Evolutionary conservation across 257 asterid species (phyloP), one percentile per base, ranked within the genome.

Genomic region (Leptodermis oblonga): DNA sequence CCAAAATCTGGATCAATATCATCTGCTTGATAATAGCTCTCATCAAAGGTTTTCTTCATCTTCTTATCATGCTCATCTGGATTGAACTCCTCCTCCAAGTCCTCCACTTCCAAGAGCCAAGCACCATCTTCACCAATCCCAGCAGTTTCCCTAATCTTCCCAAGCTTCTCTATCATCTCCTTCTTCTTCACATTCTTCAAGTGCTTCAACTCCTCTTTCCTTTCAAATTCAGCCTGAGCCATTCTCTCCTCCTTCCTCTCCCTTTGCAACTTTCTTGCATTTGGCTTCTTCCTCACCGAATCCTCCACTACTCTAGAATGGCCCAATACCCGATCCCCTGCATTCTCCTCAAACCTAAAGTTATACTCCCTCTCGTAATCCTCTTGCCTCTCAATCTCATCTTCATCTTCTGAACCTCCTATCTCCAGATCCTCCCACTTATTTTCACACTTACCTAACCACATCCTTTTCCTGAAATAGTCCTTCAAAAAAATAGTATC

Each of bases 211-310:
- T 92, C 95, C 77, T 90, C 97, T 76, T 78, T 83, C 62, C 87
- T 78, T 72, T 88, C 96, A 41, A 80, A 71, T 80, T 88, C 91
- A 0, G 88, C 95, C 59, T 76, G 88, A 2, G 70, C 81, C 76
- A 78, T 80, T 71, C 97, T 86, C 82, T 84, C 95, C 63, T 90
- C 92, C 86, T 86, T 90, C 84, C 97, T 90, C 78, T 87, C 93
- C 77, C 95, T 86, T 82, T 92, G 96, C 37, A 25, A 75, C 79
- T 92, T 87, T 79, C 96, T 86, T 3, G 86, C 74, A 15, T 83
- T 85, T 4, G 82, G 78, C 74, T 80, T 86, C 83, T 89, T 92
- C 86, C 96, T 92, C 48, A 92, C 97, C 0, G 97, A 92, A 30
- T 95, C 97, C 70, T 87, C 96, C 68, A 92, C 89, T 58, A 67